Evolutionary conservation across 2,329 filamentous ascomycete species (phyloP), one percentile per base, ranked within the genome.

Genomic region (Phaeosphaeriaceae sp.): DNA sequence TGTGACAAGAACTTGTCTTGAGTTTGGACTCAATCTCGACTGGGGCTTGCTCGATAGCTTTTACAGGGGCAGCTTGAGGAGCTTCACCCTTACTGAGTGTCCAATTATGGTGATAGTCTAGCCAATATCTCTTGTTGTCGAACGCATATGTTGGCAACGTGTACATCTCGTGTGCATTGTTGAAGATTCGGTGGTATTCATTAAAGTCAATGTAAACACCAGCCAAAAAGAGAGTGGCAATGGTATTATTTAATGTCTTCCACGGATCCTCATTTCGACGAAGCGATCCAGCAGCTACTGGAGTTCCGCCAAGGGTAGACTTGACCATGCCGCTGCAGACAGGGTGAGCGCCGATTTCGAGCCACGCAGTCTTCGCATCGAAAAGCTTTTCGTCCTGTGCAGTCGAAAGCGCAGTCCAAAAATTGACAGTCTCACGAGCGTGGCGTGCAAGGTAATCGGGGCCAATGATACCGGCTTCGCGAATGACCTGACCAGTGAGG

Each of bases 291-390:
- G 83, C 79, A 12, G 82, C 81, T 33, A 81, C 77, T 20, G 81
- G 82, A 8, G 78, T 74, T 5, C 75, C 71, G 20, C 81, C 81
- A 45, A 88, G 79, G 4, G 82, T 84, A 13, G 83, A 81, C 75
- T 87, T 87, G 56, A 90, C 81, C 80, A 91, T 86, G 50, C 82
- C 82, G 36, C 81, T 80, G 70, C 84, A 88, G 12, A 90, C 82
- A 0, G 87, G 87, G 62, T 90, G 86, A 30, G 88, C 87, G n/a
- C 88, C 88, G 55, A 91, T 75, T 68, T 92, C 88, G 47, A 92
- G 76, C 83, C 84, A 90, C 23, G 85, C 79, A 5, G 86, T 88
- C 73, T 85, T 84, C 55, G 86, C 83, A 54, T 87, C 80, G 38
- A 89, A 83, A 13, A 81, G 71, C 52, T 81, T 81, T n/a, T 79